phyloP scores from a whole-genome alignment of 345 rosid genomes.

The Eucalyptus guilfoylei region DNA sequence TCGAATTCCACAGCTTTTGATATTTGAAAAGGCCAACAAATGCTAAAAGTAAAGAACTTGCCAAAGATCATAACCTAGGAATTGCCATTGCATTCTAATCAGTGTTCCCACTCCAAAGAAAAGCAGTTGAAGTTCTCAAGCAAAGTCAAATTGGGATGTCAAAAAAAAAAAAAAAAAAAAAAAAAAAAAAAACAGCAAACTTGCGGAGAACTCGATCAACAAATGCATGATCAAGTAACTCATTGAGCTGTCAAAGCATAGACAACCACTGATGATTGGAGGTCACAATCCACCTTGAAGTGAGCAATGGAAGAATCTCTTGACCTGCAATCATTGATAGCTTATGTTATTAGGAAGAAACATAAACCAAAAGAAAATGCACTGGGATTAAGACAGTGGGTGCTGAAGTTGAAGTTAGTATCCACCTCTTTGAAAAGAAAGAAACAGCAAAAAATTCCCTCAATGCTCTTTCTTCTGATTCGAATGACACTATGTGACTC shows the following conservation, averaged over 20 bases:
- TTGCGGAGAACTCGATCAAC: neutral
- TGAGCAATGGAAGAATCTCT: constrained; percentile 83
- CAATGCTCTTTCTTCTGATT: constrained; percentile 51
- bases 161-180: no score
- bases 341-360: neutral
- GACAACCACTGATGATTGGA: constrained; percentile 72
- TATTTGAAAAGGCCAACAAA: neutral
- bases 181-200: neutral
- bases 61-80: neutral
- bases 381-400: neutral
- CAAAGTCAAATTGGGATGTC: neutral
- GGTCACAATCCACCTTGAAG: constrained; percentile 82
- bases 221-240: neutral
- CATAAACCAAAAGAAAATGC: neutral
- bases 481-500: constrained; percentile 64
- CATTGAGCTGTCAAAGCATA: constrained; percentile 13
- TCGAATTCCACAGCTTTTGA: neutral
- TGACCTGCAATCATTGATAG: constrained; percentile 19
- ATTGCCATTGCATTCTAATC: neutral
- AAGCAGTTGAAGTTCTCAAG: neutral
- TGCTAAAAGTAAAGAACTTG: neutral
- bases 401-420: neutral
- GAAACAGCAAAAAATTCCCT: constrained; percentile 35
- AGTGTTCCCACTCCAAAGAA: neutral
- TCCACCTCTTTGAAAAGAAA: constrained; percentile 71